Conservation (phyloP, 495 filamentous ascomycete genomes). For the Lasiosphaeria hispida region DNA sequence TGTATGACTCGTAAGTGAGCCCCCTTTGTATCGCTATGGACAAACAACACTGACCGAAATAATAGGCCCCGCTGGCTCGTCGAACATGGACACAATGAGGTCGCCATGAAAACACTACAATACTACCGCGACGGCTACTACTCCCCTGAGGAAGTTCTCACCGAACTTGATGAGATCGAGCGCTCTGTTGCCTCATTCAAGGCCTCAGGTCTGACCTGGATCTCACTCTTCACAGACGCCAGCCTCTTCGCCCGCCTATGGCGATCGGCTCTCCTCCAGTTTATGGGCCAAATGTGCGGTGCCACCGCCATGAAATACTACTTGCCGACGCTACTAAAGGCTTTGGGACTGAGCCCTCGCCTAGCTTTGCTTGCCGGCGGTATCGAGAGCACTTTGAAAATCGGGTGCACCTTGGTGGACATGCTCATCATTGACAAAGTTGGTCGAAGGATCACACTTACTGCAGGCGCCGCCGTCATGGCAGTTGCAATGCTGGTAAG, state of each 20-base stretch:
- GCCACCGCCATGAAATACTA: constrained; percentile 57
- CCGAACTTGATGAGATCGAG: constrained; percentile 38
- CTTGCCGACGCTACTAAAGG: constrained; percentile 47
- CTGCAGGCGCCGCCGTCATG: constrained; percentile 46
- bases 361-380: constrained; percentile 47
- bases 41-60: background rate
- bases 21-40: background rate
- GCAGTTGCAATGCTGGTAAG: constrained; percentile 46
- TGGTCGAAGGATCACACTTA: constrained; percentile 44
- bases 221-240: constrained; percentile 38
- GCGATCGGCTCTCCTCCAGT: constrained; percentile 49
- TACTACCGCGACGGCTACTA: constrained; percentile 47
- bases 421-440: constrained; percentile 50
- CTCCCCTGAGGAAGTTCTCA: constrained; percentile 32
- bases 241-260: constrained; percentile 43
- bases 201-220: constrained; percentile 34
- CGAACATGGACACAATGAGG: constrained; percentile 39
- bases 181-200: constrained; percentile 35
- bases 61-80: constrained; percentile 49
- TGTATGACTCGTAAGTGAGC: constrained; percentile 47
- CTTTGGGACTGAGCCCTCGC: constrained; percentile 43
- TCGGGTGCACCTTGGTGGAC: constrained; percentile 48
- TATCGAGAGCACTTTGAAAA: constrained; percentile 52
- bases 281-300: constrained; percentile 56
- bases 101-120: constrained; percentile 36